Base-by-base conservation (phyloP, 1,284 basidiomycete species). In the Salmacisia buchloeana region DNA sequence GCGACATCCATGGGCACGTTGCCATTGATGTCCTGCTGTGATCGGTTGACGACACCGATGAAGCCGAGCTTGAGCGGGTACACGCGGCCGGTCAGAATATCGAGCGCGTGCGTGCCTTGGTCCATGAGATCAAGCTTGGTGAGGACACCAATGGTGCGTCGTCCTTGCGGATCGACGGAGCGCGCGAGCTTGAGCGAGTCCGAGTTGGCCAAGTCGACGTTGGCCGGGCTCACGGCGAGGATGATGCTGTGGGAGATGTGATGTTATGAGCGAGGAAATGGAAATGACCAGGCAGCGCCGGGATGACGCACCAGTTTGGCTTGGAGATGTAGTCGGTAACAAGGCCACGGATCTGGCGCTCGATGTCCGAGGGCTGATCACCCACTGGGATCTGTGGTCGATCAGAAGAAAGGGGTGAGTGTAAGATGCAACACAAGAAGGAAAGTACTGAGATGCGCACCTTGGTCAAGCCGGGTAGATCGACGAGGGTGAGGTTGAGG, bases 111-210 rank as follows among this genome's bases (percentile, higher is more conserved):
- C 33, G 94, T 98, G 41, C 94, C 94, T 12, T 93, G 92, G 78
- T 97, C 94, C 94, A 98, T 98, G 43, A 98, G 85, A 82, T 98
- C 94, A 56, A 98, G 86, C 82, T 98, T 98, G 31, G 94, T 94
- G 58, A 98, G 85, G 25, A 98, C 91, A 64, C 94, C 94, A 66
- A 97, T 92, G 23, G 94, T 98, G 34, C 94, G 86, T 29, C 94
- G 86, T 18, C 94, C 93, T 81, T 96, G 92, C 0, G 94, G 91
- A 79, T 98, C 94, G 57, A 97, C 92, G 6, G 88, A 87, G 52
- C 94, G 90, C 13, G 94, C 94, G 52, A 98, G 88, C 81, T 97
- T 97, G 71, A 98, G 87, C 2, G 94, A 89, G 80, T 97, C 94
- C 0, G 94, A 97, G 82, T 98, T 98, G 76, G 94, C 94, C 61